A percentile compares a stretch with the other conserved stretches of the same genome.
These are phyloP conservation scores for Paulownia fortunei DNA, from an alignment of 257 asterid genomes.

Conservation along the genomic window DNA sequence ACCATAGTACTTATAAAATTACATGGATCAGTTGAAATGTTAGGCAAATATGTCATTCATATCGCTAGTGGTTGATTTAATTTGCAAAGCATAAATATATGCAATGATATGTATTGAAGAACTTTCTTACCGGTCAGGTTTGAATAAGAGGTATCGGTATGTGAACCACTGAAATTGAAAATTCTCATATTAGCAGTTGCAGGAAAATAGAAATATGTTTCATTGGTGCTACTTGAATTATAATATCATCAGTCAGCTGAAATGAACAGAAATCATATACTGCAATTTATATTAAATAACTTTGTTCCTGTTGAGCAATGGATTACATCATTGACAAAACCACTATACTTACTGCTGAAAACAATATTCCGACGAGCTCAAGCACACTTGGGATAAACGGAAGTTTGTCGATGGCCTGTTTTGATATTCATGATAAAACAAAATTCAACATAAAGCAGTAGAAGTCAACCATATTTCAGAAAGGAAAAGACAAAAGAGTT, in stretches of 20 bases:
- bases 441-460: conserved; percentile 12
- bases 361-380: conserved; percentile 82
- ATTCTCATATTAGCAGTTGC: conserved; percentile 27
- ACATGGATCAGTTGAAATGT: not conserved
- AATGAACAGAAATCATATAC: conserved; percentile 1
- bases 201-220: conserved; percentile 9
- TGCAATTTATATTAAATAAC: not conserved
- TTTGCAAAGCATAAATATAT: not conserved
- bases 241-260: not conserved
- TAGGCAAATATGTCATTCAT: not conserved
- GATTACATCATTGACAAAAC: not conserved
- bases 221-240: not conserved
- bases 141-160: conserved; percentile 89
- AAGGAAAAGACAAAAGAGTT: not conserved
- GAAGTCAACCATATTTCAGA: conserved; percentile 14
- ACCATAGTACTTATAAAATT: not conserved
- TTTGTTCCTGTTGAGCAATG: conserved; percentile 8
- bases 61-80: not conserved
- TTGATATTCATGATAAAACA: conserved; percentile 20
- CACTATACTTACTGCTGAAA: conserved; percentile 68
- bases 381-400: conserved; percentile 74
- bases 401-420: conserved; percentile 78
- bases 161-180: conserved; percentile 78
- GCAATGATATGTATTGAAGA: conserved; percentile 11
- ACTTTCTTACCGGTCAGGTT: conserved; percentile 77